Evolutionary conservation across 1,284 basidiomycete genomes (phyloP).

Genomic region (Puccinia brachypodii): DNA sequence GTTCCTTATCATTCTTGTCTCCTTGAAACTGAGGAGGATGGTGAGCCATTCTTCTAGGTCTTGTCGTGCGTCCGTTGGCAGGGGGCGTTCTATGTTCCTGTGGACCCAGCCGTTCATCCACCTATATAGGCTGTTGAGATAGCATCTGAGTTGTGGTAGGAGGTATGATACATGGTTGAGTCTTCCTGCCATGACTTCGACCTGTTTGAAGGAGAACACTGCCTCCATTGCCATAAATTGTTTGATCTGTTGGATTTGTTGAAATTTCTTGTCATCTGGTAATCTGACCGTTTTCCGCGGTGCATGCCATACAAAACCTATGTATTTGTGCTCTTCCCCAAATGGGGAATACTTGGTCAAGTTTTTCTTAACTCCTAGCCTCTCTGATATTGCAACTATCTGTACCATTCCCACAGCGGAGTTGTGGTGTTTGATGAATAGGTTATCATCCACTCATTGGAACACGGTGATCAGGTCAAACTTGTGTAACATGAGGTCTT

Average conservation of each 20-base stretch:
- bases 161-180: slow-evolving; percentile 7
- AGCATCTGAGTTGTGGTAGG: neutral
- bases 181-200: neutral
- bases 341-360: neutral
- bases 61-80: neutral
- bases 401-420: neutral
- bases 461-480: neutral
- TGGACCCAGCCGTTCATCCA: neutral
- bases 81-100: neutral
- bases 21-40: neutral
- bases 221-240: no score
- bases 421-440: neutral
- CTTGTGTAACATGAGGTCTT: neutral
- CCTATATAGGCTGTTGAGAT: neutral
- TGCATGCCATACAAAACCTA: slow-evolving; percentile 12
- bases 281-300: neutral
- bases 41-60: neutral
- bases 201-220: neutral
- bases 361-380: neutral
- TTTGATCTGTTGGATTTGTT: neutral
- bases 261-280: neutral
- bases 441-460: slow-evolving; percentile 1
- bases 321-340: neutral
- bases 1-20: neutral
- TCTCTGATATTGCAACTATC: neutral